These are phyloP conservation scores for Selenicereus undatus DNA, from an alignment of 148 eudicot species.

Conservation along the genomic window DNA sequence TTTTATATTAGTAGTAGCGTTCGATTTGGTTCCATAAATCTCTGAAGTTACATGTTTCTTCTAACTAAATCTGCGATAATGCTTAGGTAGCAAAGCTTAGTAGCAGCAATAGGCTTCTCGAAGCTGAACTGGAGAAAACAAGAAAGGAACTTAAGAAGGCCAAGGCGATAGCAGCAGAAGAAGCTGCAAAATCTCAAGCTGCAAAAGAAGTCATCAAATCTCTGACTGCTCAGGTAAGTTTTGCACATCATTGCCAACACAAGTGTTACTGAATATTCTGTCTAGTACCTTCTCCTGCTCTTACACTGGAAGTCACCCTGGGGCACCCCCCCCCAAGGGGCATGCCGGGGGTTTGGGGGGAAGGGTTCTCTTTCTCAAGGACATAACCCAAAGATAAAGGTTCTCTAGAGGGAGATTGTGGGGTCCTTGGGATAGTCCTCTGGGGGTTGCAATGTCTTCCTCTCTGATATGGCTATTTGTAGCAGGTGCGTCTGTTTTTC, in stretches of 20 bases:
- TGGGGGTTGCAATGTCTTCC: not conserved
- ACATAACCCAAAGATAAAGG: too few relatives aligned
- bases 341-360: too few relatives aligned
- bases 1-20: not conserved
- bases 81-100: slow-evolving; percentile 67
- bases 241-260: not conserved
- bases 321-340: too few relatives aligned
- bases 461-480: not conserved
- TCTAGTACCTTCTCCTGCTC: not conserved
- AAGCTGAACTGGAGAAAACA: slow-evolving; percentile 64
- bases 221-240: slow-evolving; percentile 71
- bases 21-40: too few relatives aligned
- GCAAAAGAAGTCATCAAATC: slow-evolving; percentile 86
- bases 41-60: not conserved
- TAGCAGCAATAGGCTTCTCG: slow-evolving; percentile 51
- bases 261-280: not conserved
- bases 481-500: not conserved
- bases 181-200: slow-evolving; percentile 80
- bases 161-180: slow-evolving; percentile 56
- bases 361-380: too few relatives aligned
- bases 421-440: not conserved
- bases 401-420: not conserved
- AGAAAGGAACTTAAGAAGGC: slow-evolving; percentile 62
- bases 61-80: not conserved
- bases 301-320: not conserved